Percentiles rank a stretch among this genome's conserved stretches.
Conservation (phyloP, 2,329 filamentous ascomycete species). For the Calonectria multiphialidica region DNA sequence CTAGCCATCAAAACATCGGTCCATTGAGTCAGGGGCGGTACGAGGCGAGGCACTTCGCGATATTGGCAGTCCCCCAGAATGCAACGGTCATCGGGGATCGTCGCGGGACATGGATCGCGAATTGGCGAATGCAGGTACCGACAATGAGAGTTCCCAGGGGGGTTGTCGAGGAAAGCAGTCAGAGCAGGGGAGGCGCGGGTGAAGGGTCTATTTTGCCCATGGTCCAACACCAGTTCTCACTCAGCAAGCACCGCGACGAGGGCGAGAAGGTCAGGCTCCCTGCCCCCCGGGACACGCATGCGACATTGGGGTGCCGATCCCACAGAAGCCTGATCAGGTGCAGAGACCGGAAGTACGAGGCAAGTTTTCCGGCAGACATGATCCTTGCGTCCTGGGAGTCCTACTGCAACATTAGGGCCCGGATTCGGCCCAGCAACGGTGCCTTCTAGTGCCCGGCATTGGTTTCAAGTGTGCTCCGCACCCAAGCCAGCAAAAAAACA, state of each 20-base stretch:
- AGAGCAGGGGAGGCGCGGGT: not conserved
- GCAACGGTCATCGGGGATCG: constrained; percentile 27
- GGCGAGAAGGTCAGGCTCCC: not conserved
- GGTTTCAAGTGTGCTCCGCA: constrained; percentile 29
- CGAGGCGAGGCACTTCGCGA: constrained; percentile 14
- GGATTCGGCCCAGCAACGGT: constrained; percentile 14
- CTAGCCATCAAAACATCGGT: constrained; percentile 16
- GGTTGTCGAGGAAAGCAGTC: not conserved
- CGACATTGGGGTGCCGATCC: constrained; percentile 5
- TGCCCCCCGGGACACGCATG: not conserved
- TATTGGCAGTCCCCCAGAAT: constrained; percentile 18
- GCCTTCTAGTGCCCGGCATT: constrained; percentile 14
- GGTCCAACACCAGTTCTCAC: not conserved
- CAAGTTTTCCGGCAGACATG: constrained; percentile 23
- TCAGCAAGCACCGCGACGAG: not conserved
- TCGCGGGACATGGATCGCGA: constrained; percentile 24
- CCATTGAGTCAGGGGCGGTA: constrained; percentile 14
- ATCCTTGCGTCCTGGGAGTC: constrained; percentile 29
- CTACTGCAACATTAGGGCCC: constrained; percentile 27
- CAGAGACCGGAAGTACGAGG: constrained; percentile 21
- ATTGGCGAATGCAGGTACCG: constrained; percentile 28
- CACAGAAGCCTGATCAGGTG: not conserved
- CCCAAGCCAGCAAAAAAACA: constrained; percentile 1
- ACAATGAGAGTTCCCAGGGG: constrained; percentile 7
- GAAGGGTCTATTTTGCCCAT: not conserved